These are phyloP conservation scores for Eucommia ulmoides DNA, from an alignment of 257 asterid species.

Conservation along the genomic window DNA sequence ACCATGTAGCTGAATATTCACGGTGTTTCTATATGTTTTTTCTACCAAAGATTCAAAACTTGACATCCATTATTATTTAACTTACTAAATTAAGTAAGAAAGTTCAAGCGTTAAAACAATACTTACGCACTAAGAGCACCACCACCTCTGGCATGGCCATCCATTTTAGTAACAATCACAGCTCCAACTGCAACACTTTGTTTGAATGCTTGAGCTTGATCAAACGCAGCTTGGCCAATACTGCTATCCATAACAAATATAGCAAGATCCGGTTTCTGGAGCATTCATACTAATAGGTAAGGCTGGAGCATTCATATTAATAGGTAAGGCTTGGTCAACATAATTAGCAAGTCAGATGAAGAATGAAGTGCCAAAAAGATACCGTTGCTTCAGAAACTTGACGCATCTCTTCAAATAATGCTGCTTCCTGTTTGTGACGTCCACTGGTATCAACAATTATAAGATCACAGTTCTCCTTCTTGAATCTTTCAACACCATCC, in stretches of 20 bases:
- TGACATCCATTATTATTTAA: no score
- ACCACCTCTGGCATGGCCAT: slow-evolving; percentile 99
- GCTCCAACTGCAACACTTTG: slow-evolving; percentile 99
- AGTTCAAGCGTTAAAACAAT: no score
- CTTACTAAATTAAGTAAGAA: no score
- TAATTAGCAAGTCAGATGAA: background rate
- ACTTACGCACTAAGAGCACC: slow-evolving; percentile 86
- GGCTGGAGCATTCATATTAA: no score
- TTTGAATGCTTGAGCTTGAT: slow-evolving; percentile 97
- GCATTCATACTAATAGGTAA: slow-evolving; percentile 10
- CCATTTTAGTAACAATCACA: slow-evolving; percentile 95
- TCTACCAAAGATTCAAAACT: no score
- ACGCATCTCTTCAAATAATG: slow-evolving; percentile 98
- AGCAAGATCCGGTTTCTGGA: slow-evolving; percentile 95
- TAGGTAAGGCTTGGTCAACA: slow-evolving; percentile 2
- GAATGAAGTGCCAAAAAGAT: slow-evolving; percentile 2
- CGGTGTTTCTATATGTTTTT: no score
- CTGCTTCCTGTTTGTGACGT: slow-evolving; percentile 94
- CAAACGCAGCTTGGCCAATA: slow-evolving; percentile 98
- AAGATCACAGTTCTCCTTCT: slow-evolving; percentile 84
- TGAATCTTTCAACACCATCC: slow-evolving; percentile 91
- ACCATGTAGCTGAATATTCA: no score
- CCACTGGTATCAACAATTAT: slow-evolving; percentile 97
- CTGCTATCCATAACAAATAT: slow-evolving; percentile 99
- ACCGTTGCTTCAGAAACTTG: slow-evolving; percentile 97